phyloP scores from a whole-genome alignment of 768 basidiomycete genomes.

The Phylloporus sp. region DNA sequence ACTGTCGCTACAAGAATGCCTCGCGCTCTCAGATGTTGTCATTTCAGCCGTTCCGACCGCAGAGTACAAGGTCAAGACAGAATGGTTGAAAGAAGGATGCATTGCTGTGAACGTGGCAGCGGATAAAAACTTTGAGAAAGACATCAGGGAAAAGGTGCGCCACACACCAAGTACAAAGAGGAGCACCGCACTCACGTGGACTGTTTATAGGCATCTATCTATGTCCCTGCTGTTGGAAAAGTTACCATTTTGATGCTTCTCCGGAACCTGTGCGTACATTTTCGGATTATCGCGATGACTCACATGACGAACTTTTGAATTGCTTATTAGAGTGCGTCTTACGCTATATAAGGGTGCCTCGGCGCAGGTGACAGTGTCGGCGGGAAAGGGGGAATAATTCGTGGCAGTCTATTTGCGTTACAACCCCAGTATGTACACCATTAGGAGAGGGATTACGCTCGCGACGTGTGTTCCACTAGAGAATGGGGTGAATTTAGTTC shows the following conservation, averaged over 20 bases:
- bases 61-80: constrained; percentile 85
- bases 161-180: neutral
- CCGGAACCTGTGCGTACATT: constrained; percentile 74
- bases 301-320: constrained; percentile 1
- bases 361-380: neutral
- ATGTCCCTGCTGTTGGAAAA: constrained; percentile 95
- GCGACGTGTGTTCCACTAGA: constrained; percentile 17
- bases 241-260: constrained; percentile 98
- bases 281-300: neutral
- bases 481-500: constrained; percentile 10
- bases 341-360: constrained; percentile 22
- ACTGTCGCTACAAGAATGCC: constrained; percentile 71
- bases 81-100: constrained; percentile 89
- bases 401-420: constrained; percentile 20
- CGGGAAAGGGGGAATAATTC: constrained; percentile 12
- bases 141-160: constrained; percentile 85
- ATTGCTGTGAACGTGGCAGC: constrained; percentile 89
- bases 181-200: constrained; percentile 10
- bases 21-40: constrained; percentile 86
- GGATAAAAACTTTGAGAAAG: constrained; percentile 94
- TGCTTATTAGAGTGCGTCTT: constrained; percentile 26
- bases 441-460: constrained; percentile 28
- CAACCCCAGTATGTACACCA: constrained; percentile 33
- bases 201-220: constrained; percentile 68
- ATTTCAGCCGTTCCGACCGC: constrained; percentile 88